A percentile compares a stretch with the other conserved stretches of the same genome.
These are phyloP conservation scores for Actinomortierella ambigua DNA, from an alignment of 371 early-diverging fungal species.

Conservation along the genomic window DNA sequence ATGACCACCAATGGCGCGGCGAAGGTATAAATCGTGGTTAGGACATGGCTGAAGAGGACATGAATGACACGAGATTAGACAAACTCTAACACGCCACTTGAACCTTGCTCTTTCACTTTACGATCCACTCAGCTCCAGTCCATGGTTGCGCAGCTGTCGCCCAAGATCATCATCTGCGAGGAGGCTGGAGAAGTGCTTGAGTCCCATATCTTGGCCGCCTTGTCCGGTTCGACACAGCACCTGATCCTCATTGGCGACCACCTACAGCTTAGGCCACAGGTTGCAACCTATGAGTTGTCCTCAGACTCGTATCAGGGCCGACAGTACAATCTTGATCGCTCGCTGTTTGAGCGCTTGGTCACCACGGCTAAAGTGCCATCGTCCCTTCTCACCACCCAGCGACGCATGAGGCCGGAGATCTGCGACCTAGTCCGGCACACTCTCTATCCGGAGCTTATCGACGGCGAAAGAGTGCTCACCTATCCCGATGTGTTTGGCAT, in stretches of 20 bases:
- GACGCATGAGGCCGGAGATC: constrained; percentile 72
- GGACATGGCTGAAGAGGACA: too few species aligned
- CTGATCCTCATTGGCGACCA: constrained; percentile 73
- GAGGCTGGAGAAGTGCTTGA: constrained; percentile 78
- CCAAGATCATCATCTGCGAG: constrained; percentile 61
- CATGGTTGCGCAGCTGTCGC: constrained; percentile 28
- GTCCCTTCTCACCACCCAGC: constrained; percentile 56
- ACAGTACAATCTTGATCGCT: constrained; percentile 54
- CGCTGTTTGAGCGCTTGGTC: constrained; percentile 67
- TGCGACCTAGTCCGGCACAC: constrained; percentile 49
- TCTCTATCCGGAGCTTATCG: constrained; percentile 18
- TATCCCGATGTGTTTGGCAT: constrained; percentile 46
- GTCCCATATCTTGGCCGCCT: constrained; percentile 60
- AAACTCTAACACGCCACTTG: too few species aligned
- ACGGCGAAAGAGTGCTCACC: constrained; percentile 12
- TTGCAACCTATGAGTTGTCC: constrained; percentile 27
- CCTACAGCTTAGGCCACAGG: constrained; percentile 58
- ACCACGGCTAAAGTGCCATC: constrained; percentile 46
- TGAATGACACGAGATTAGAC: too few species aligned
- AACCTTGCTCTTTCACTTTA: too few species aligned
- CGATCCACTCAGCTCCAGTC: too few species aligned
- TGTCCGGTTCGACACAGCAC: constrained; percentile 58
- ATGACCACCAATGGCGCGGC: constrained; percentile 52
- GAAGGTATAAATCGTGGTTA: constrained; percentile 48
- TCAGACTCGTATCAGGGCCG: constrained; percentile 10